These are phyloP conservation scores for Fusarium setosum DNA, from an alignment of 2,329 filamentous ascomycete species.

Conservation along the genomic window DNA sequence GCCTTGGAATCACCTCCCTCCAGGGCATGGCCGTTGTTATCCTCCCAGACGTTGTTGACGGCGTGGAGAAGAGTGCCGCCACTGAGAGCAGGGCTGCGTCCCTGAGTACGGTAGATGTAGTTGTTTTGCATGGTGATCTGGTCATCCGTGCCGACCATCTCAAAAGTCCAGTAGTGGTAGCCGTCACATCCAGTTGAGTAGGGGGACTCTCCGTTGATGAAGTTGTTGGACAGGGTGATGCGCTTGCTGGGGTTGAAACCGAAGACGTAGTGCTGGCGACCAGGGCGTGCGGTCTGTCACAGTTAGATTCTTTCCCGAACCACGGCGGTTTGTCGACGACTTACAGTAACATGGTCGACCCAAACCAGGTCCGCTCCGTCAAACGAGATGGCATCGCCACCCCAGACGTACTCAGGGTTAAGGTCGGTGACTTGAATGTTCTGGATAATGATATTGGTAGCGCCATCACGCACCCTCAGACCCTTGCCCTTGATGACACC, in stretches of 20 bases:
- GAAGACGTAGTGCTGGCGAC: constrained; percentile 68
- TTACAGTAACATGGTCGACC: constrained; percentile 61
- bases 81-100: constrained; percentile 65
- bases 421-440: constrained; percentile 65
- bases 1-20: constrained; percentile 56
- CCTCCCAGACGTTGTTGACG: constrained; percentile 70
- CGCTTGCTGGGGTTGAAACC: constrained; percentile 62
- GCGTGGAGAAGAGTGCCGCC: constrained; percentile 66
- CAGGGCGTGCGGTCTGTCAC: constrained; percentile 59
- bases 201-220: constrained; percentile 63
- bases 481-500: constrained; percentile 70
- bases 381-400: constrained; percentile 66
- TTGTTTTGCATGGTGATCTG: constrained; percentile 67
- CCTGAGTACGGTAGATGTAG: constrained; percentile 68
- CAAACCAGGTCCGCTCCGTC: constrained; percentile 56
- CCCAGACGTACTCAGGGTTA: constrained; percentile 68
- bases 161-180: constrained; percentile 69
- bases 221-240: constrained; percentile 68
- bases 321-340: too few species aligned
- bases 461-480: constrained; percentile 57
- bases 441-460: constrained; percentile 68
- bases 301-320: too few species aligned
- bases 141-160: constrained; percentile 62
- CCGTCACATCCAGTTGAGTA: constrained; percentile 68
- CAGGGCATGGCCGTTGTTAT: constrained; percentile 65